Percentiles rank a stretch among this genome's conserved stretches.
Evolutionary conservation across 352 stramenopile species (phyloP).

Genomic region (Pseudoperonospora humuli): DNA sequence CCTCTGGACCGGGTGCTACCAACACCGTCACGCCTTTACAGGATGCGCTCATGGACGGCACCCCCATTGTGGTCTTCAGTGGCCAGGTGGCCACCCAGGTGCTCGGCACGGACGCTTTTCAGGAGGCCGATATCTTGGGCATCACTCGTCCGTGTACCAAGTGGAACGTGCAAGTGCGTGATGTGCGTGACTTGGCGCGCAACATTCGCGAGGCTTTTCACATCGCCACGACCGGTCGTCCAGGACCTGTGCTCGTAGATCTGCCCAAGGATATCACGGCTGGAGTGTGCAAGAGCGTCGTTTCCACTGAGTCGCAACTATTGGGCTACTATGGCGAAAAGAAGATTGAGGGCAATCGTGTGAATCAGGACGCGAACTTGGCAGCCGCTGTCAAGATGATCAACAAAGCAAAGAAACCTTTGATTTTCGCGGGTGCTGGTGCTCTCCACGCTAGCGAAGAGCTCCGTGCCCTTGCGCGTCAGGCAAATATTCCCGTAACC

Average conservation of each 20-base stretch:
- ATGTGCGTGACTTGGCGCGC: slow-evolving; percentile 90
- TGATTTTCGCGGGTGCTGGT: slow-evolving; percentile 93
- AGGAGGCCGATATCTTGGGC: slow-evolving; percentile 81
- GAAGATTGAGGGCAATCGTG: slow-evolving; percentile 73
- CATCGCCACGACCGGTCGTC: slow-evolving; percentile 89
- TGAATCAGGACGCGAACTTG: slow-evolving; percentile 74
- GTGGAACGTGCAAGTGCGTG: slow-evolving; percentile 95
- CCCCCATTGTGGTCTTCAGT: slow-evolving; percentile 91
- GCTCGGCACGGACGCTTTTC: slow-evolving; percentile 89
- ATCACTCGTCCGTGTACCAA: slow-evolving; percentile 91
- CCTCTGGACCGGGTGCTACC: slow-evolving; percentile 88
- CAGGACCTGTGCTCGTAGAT: slow-evolving; percentile 92
- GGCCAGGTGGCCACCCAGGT: slow-evolving; percentile 91
- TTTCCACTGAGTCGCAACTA: slow-evolving; percentile 67
- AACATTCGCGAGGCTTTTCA: slow-evolving; percentile 95
- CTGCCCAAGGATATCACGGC: slow-evolving; percentile 93
- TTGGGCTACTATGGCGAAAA: slow-evolving; percentile 82
- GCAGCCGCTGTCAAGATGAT: slow-evolving; percentile 80
- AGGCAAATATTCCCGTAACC: slow-evolving; percentile 92
- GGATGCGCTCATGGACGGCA: slow-evolving; percentile 93
- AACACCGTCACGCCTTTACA: slow-evolving; percentile 92
- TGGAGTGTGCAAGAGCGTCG: slow-evolving; percentile 59
- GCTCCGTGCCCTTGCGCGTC: slow-evolving; percentile 86
- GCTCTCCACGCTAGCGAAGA: slow-evolving; percentile 84
- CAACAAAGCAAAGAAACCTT: slow-evolving; percentile 90